Conservation (phyloP, 164 flowering plant genomes). For the Vitis rupestris region DNA sequence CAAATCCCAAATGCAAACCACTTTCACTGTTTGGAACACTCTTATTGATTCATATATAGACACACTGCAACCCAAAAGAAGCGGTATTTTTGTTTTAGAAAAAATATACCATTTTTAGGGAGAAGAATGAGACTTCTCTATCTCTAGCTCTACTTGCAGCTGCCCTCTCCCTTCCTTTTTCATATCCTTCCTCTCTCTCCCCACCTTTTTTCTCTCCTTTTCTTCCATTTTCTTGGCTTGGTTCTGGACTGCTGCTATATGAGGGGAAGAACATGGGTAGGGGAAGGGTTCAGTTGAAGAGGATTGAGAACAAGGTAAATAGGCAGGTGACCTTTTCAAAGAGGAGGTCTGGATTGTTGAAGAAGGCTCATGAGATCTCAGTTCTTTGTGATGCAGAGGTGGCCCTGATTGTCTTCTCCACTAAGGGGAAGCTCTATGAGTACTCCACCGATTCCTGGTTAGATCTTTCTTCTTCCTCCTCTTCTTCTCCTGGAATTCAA, state of each 20-base stretch:
- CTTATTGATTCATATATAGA: background rate
- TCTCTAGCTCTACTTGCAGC: too few relatives aligned
- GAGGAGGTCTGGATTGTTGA: constrained; percentile 48
- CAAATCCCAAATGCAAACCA: background rate
- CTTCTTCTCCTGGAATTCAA: background rate
- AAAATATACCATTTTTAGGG: too few relatives aligned
- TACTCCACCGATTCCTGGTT: constrained; percentile 58
- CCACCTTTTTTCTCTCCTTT: background rate
- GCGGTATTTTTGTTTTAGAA: too few relatives aligned
- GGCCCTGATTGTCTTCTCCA: constrained; percentile 52
- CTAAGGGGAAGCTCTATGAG: constrained; percentile 58
- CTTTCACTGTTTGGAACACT: background rate
- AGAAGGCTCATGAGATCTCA: constrained; percentile 67
- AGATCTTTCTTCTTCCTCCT: background rate
- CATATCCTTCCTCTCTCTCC: too few relatives aligned
- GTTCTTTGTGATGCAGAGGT: constrained; percentile 63
- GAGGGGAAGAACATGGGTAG: constrained; percentile 41
- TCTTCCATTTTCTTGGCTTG: background rate
- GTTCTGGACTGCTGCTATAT: background rate
- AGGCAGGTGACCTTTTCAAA: constrained; percentile 65
- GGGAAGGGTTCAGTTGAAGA: constrained; percentile 55
- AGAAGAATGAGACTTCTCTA: too few relatives aligned
- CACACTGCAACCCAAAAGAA: background rate
- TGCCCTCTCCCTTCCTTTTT: too few relatives aligned
- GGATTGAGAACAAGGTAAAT: constrained; percentile 62